Base-by-base conservation (phyloP, 208 protist genomes). In the Trypanosoma melophagium region DNA sequence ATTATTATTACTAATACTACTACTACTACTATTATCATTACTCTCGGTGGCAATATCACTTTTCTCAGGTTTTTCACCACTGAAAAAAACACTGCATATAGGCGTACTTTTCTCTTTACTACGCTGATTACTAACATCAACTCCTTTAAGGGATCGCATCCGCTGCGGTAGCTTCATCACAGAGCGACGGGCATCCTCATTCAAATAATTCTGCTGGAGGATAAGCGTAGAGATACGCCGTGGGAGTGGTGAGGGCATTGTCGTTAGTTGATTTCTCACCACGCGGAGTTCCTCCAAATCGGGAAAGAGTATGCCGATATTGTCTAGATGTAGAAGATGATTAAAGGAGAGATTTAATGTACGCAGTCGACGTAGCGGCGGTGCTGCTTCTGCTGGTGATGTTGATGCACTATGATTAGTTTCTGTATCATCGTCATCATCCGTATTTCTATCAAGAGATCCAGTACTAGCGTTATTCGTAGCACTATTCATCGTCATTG, bases 341-440 rank as follows among this genome's bases (percentile, higher is more conserved):
- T 93, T 93, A 69, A 71, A 69, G 0, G 74, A 74, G 14, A 83
- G 74, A 56, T 75, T 75, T 45, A 93, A 74, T 35, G 79, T 76
- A 13, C 79, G 81, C 61, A 93, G 61, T 24, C 44, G 14, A 4
- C 40, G 54, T 16, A 68, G 12, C 25, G 66, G 56, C 50, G 53
- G 59, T 24, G n/a, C 52, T 24, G 14, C 40, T 44, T 44, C 12
- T 44, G 7, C 40, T 14, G 12, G 8, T 44, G 7, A 14, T 44
- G 12, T 12, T 12, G 12, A 14, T 44, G 7, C 40, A 44, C 40
- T 44, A 44, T 7, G 7, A 44, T 44, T 44, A 44, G 7, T 44
- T 14, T 44, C 12, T 14, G 7, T 24, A 54, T 24, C 16, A 54
- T 24, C 9, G 7, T 54, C 17, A 28, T 54, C 16, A 28, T n/a